Base-by-base conservation (phyloP, 352 stramenopile genomes). In the Phytophthora constricta region DNA sequence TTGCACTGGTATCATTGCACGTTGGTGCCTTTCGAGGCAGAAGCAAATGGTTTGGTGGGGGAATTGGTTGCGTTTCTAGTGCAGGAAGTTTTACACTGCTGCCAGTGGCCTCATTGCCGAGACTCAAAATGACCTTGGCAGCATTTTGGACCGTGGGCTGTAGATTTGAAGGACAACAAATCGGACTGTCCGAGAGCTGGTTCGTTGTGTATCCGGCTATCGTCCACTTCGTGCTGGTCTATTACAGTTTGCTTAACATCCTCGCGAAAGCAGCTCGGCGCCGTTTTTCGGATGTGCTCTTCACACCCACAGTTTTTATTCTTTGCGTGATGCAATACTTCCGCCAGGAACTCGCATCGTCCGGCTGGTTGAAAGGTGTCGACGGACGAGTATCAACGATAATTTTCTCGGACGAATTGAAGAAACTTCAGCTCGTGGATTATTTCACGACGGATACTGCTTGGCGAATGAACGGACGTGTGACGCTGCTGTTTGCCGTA, bases 211-310 rank as follows among this genome's bases (percentile, higher is more conserved):
- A 46, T 16, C 39, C 39, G 16, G 39, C 39, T 7, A 46, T 46
- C 39, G 39, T 46, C 17, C 39, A 46, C 39, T 46, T 46, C 0
- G 39, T 46, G 39, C 9, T 46, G 11, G 19, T 46, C 17, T 46
- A 46, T 16, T 46, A 56, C 62, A 77, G 68, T 22, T 14, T 79
- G n/a, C 43, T 74, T 16, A 82, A 82, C 45, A 28, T 68, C 10
- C 3, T 68, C 5, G 61, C 57, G n/a, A 76, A 74, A 34, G n/a
- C 66, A 17, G 14, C 68, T 26, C 47, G 65, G 1, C 49, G 48
- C 0, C 70, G 65, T 5, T n/a, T 70, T 19, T 49, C 31, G 4
- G 66, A 77, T 27, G 39, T 19, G 42, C 39, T 63, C 7, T 71
- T 77, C 27, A 65, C 58, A 0, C 73, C 70, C 5, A 68, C 66